Percentiles rank a stretch among this genome's conserved stretches.
Conservation (phyloP, 1,284 basidiomycete genomes). For the Hemileccinum hortonii region DNA sequence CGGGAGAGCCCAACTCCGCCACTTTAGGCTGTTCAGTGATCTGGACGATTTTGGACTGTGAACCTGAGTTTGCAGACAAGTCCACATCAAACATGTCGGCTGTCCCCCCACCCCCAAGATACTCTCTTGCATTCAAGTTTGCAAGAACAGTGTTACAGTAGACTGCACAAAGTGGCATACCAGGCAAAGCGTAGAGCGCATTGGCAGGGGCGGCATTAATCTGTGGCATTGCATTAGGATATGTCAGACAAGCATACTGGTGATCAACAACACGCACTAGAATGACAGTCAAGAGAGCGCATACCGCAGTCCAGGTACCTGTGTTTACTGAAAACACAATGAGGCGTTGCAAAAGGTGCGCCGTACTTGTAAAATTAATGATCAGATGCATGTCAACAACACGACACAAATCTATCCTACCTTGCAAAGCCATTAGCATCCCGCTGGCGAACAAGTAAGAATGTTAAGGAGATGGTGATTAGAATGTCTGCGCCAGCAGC, state of each 20-base stretch:
- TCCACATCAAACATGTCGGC: neutral
- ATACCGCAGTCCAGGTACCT: slow-evolving; percentile 16
- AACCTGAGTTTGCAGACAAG: neutral
- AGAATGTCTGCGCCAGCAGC: slow-evolving; percentile 6
- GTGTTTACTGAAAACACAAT: slow-evolving; percentile 14
- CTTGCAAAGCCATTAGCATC: neutral
- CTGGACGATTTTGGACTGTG: neutral
- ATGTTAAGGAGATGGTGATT: slow-evolving; percentile 5
- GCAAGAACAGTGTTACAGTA: slow-evolving; percentile 18
- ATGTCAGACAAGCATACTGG: no score
- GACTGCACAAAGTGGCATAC: slow-evolving; percentile 10
- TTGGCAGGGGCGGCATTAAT: neutral
- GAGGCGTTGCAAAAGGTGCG: slow-evolving; percentile 14
- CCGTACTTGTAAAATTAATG: slow-evolving; percentile 4
- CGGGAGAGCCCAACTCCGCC: no score
- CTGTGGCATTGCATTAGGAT: neutral
- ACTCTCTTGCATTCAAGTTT: slow-evolving; percentile 14
- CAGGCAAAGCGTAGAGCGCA: neutral
- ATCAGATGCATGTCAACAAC: neutral
- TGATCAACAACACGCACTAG: slow-evolving; percentile 6
- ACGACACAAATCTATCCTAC: neutral
- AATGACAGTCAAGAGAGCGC: slow-evolving; percentile 12
- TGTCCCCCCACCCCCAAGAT: slow-evolving; percentile 5
- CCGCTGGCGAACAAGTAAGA: slow-evolving; percentile 10
- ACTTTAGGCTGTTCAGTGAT: neutral